Evolutionary conservation across 305 asterid genomes (phyloP).

Genomic region (Solanum hybrid): DNA sequence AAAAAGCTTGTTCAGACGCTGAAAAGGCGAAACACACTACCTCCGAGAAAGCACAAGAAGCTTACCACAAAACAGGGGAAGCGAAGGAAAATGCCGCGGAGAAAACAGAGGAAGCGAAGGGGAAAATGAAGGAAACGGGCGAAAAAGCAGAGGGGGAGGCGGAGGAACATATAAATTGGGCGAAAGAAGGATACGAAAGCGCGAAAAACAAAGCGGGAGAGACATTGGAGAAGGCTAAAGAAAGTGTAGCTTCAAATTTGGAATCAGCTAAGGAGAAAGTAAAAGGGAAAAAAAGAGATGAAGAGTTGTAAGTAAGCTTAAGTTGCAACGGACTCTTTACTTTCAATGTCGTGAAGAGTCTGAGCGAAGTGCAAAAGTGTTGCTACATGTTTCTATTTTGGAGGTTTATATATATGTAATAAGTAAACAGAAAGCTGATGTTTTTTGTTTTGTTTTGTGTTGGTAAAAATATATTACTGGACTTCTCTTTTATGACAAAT

Average conservation of each 20-base stretch:
- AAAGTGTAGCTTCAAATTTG: conserved; percentile 18
- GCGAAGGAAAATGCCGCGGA: neutral
- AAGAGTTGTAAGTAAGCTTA: conserved; percentile 24
- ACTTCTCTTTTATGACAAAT: neutral
- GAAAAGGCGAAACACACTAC: neutral
- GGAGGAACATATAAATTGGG: conserved; percentile 21
- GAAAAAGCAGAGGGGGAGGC: conserved; percentile 7
- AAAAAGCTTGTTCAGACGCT: neutral
- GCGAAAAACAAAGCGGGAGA: conserved; percentile 31
- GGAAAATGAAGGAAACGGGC: conserved; percentile 9
- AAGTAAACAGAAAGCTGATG: neutral
- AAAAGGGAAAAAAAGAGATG: conserved; percentile 12
- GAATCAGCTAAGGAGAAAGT: conserved; percentile 23
- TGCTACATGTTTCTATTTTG: neutral
- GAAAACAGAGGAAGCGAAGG: conserved; percentile 9
- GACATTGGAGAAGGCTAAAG: conserved; percentile 22
- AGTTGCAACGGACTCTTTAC: neutral
- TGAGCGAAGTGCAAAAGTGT: too few species aligned
- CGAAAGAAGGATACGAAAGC: conserved; percentile 30
- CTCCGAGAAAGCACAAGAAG: neutral
- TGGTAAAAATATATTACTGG: neutral
- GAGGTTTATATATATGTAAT: neutral
- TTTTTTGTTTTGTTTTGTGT: neutral
- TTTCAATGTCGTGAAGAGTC: too few species aligned
- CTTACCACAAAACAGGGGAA: neutral